Evolutionary conservation across 1,284 basidiomycete species (phyloP).

Genomic region (Spongispora temasekensis): DNA sequence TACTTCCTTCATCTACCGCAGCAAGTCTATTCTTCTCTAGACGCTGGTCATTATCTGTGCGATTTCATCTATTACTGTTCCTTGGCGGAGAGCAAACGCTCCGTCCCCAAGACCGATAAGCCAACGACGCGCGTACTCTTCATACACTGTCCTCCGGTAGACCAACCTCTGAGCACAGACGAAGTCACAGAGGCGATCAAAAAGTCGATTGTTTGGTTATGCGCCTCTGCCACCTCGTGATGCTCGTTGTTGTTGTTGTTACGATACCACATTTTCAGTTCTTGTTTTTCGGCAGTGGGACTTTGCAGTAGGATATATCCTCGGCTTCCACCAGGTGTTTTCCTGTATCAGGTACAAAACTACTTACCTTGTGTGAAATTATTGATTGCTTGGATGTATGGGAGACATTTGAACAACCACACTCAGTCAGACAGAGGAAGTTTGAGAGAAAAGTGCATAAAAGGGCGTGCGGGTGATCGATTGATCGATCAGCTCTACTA

Average conservation of each 20-base stretch:
- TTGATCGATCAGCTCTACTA: conserved; percentile 1
- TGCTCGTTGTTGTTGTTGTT: background rate
- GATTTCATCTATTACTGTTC: conserved; percentile 81
- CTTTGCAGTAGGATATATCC: conserved; percentile 23
- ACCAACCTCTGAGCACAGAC: conserved; percentile 59
- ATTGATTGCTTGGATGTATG: no score
- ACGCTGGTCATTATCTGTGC: conserved; percentile 76
- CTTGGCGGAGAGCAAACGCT: conserved; percentile 66
- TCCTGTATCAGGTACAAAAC: conserved; percentile 7
- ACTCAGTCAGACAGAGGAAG: background rate
- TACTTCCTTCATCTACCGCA: conserved; percentile 26
- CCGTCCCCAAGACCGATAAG: conserved; percentile 54
- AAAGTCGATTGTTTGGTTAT: conserved; percentile 60
- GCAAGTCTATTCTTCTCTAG: conserved; percentile 72
- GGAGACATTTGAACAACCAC: background rate
- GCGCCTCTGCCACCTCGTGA: conserved; percentile 30
- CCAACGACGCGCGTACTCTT: conserved; percentile 64
- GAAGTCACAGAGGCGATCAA: conserved; percentile 68
- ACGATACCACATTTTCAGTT: conserved; percentile 21
- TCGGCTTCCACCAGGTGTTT: background rate
- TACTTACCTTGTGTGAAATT: no score
- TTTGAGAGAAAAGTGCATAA: conserved; percentile 4
- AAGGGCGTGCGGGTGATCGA: conserved; percentile 4
- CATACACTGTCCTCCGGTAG: conserved; percentile 69
- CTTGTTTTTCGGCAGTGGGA: conserved; percentile 15